Base-by-base conservation (phyloP, 2,329 filamentous ascomycete genomes). In the Fusarium longipes region DNA sequence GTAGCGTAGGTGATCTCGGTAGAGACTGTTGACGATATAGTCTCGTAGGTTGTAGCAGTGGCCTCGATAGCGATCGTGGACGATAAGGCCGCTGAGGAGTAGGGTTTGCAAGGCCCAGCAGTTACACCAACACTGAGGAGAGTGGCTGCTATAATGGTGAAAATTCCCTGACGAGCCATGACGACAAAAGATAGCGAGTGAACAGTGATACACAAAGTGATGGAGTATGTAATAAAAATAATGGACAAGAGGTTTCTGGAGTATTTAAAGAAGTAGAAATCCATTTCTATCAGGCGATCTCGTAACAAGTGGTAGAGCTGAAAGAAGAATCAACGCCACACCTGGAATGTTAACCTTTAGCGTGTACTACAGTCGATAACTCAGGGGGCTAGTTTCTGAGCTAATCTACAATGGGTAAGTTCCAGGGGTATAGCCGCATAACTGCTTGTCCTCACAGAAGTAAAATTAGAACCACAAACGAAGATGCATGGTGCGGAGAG, bases 141-240 rank as follows among this genome's bases (percentile, higher is more conserved):
- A 40, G 49, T 24, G 12, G 35, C 35, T 17, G 39, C 50, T n/a
- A 62, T 4, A 33, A 63, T 1, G n/a, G 57, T 33, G 25, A 48
- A 24, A n/a, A 51, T 24, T 29, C 55, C 27, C 17, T 42, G 22
- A 33, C 45, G 50, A 39, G 60, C 45, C 57, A 63, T 62, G 24
- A 15, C 9, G 1, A 22, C 22, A n/a, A 29, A 15, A 1, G 5
- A 6, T 18, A 62, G 24, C 18, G 45, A 63, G 10, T 17, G 29
- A 32, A 45, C 33, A 43, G 44, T 61, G 44, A 53, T 30, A n/a
- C 17, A 44, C 30, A 61, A 20, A 50, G 18, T 8, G 56, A 18
- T n/a, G 24, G 7, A 6, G 12, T 15, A 32, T 2, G n/a, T n/a
- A n/a, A n/a, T n/a, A 50, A 4, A 33, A 18, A 36, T 24, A 8